Percentiles rank a stretch among this genome's conserved stretches.
phyloP scores from a whole-genome alignment of 345 rosid species.

The Mangifera indica region DNA sequence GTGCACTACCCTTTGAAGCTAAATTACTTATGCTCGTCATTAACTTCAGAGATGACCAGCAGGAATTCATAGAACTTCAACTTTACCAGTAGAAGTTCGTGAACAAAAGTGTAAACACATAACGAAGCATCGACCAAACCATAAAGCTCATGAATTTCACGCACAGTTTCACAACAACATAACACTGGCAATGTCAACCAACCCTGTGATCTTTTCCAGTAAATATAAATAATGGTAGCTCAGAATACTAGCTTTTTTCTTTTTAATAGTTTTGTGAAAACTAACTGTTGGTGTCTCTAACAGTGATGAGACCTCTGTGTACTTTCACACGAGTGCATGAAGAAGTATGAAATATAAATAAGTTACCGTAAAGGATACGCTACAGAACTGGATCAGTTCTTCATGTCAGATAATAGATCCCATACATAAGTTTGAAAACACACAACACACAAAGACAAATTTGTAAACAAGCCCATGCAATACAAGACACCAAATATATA shows the following conservation, averaged over 20 bases:
- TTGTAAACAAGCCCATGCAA: conserved; percentile 33
- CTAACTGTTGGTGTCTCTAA: not conserved
- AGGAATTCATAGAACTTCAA: not conserved
- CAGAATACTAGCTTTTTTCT: not conserved
- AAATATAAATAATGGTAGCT: not conserved
- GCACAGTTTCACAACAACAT: conserved; percentile 2
- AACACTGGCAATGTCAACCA: not conserved
- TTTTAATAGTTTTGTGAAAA: not conserved
- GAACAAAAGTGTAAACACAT: not conserved
- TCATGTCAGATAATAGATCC: conserved; percentile 22
- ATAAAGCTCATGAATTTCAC: not conserved
- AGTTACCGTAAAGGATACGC: conserved; percentile 5
- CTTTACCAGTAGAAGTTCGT: not conserved
- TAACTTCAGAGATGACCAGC: not conserved
- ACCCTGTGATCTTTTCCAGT: not conserved
- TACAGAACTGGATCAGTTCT: conserved; percentile 10
- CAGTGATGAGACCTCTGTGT: not conserved
- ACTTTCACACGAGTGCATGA: conserved; percentile 5
- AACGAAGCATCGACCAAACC: not conserved
- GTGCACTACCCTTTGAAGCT: not conserved
- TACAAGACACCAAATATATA: conserved; percentile 12
- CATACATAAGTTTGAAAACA: conserved; percentile 15
- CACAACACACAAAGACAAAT: conserved; percentile 18
- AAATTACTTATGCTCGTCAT: not conserved
- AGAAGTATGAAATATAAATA: not conserved